A percentile compares a stretch with the other conserved stretches of the same genome.
Conservation (phyloP, 805 yeast genomes). For the Candida cerambycidarum region DNA sequence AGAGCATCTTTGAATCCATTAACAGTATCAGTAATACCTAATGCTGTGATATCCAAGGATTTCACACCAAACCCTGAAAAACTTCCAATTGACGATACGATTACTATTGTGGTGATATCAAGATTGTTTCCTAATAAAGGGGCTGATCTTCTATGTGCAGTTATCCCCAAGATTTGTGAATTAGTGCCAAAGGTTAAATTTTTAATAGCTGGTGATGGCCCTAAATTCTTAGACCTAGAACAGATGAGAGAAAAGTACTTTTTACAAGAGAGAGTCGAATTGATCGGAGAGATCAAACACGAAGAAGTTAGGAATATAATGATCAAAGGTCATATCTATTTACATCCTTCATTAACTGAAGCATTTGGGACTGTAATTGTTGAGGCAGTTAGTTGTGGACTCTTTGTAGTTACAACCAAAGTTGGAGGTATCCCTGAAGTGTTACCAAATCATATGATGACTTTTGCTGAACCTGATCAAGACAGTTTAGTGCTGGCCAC, state of each 20-base stretch:
- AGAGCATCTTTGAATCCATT: constrained; percentile 81
- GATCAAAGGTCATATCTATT: constrained; percentile 89
- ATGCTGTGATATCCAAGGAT: constrained; percentile 86
- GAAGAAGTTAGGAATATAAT: constrained; percentile 91
- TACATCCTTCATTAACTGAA: constrained; percentile 93
- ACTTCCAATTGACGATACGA: constrained; percentile 20
- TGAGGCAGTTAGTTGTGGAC: constrained; percentile 96
- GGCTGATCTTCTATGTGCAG: constrained; percentile 79
- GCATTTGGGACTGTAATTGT: constrained; percentile 97
- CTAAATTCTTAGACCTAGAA: constrained; percentile 87
- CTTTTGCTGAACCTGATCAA: constrained; percentile 85
- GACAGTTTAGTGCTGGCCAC: constrained; percentile 75
- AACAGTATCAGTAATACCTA: constrained; percentile 86
- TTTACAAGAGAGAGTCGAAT: constrained; percentile 81
- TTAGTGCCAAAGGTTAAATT: constrained; percentile 66
- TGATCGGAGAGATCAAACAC: constrained; percentile 85
- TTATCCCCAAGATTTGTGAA: constrained; percentile 80
- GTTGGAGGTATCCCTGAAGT: constrained; percentile 99
- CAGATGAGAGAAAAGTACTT: constrained; percentile 90
- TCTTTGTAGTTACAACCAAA: constrained; percentile 87
- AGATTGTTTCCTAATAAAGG: constrained; percentile 96
- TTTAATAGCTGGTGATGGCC: constrained; percentile 95
- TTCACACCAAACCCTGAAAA: constrained; percentile 37
- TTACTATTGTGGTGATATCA: constrained; percentile 88
- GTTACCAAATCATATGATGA: constrained; percentile 88